phyloP scores from a whole-genome alignment of 768 basidiomycete species.

The Termitomyces sp. region DNA sequence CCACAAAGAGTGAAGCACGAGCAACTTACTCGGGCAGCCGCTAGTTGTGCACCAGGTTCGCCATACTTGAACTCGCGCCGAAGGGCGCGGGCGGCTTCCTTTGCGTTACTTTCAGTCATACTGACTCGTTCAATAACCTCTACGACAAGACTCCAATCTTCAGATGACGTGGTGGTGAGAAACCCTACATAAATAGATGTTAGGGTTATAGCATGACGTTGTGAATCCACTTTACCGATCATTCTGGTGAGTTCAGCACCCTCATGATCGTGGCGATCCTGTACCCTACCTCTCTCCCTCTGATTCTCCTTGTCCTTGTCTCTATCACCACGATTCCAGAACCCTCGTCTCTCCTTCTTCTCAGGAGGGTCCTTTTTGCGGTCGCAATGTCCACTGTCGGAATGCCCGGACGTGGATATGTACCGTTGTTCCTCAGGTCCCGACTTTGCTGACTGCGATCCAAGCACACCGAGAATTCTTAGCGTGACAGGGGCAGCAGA shows the following conservation, averaged over 20 bases:
- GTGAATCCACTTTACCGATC: constrained; percentile 13
- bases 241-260: constrained; percentile 18
- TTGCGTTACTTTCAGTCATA: constrained; percentile 66
- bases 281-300: constrained; percentile 1
- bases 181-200: constrained; percentile 46
- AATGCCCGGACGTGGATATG: constrained; percentile 9
- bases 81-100: constrained; percentile 81
- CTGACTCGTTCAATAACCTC: constrained; percentile 87
- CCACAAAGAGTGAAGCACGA: background rate
- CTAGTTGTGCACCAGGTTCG: constrained; percentile 71
- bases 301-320: constrained; percentile 28
- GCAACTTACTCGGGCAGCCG: constrained; percentile 68
- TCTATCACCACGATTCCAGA: constrained; percentile 45
- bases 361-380: constrained; percentile 29
- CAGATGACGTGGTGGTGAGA: constrained; percentile 73
- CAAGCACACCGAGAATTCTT: constrained; percentile 60
- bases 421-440: constrained; percentile 35
- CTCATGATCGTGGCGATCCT: constrained; percentile 13
- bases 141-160: constrained; percentile 79
- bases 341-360: constrained; percentile 52
- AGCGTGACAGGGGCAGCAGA: constrained; percentile 40
- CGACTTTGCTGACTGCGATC: constrained; percentile 40
- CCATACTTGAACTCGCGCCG: constrained; percentile 89
- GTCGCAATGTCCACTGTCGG: constrained; percentile 32
- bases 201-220: background rate